Percentiles rank a stretch among this genome's conserved stretches.
phyloP scores from a whole-genome alignment of 202 grass and related monocot species.

The Sporobolus alterniflorus region DNA sequence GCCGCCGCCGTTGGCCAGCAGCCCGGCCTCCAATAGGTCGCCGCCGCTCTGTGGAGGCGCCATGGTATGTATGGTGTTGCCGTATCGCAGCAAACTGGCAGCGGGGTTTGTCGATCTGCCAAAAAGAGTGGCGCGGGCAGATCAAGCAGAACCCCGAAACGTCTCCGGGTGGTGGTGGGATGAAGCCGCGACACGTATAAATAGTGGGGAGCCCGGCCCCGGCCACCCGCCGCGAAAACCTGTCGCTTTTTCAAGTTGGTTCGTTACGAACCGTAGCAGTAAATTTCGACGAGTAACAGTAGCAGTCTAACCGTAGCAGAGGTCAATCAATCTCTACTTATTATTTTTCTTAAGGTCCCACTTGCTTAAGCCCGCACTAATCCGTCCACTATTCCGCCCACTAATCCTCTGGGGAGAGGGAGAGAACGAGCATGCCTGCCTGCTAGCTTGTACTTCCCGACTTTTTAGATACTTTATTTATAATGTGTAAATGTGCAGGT shows the following conservation, averaged over 20 bases:
- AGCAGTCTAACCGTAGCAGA: no score
- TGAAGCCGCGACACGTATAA: background rate
- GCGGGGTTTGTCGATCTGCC: no score
- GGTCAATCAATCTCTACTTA: no score
- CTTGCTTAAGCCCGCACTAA: no score
- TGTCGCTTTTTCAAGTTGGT: background rate
- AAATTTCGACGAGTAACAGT: no score
- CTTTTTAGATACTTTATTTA: no score
- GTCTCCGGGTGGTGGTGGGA: background rate
- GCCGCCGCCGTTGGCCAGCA: conserved; percentile 1
- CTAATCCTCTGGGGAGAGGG: no score
- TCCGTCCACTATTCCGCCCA: no score
- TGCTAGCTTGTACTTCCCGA: no score
- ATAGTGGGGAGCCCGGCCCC: background rate
- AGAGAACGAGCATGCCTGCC: no score
- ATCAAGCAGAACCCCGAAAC: background rate
- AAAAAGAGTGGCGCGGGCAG: background rate
- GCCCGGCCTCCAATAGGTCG: conserved; percentile 41
- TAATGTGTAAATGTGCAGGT: no score
- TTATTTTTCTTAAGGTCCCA: no score
- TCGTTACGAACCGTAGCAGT: background rate
- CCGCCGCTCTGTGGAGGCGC: conserved; percentile 13
- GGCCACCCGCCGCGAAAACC: background rate
- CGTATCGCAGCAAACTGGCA: background rate
- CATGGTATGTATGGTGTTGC: background rate